Evolutionary conservation across 2,329 filamentous ascomycete genomes (phyloP).

Genomic region (Beauveria rudraprayagi): DNA sequence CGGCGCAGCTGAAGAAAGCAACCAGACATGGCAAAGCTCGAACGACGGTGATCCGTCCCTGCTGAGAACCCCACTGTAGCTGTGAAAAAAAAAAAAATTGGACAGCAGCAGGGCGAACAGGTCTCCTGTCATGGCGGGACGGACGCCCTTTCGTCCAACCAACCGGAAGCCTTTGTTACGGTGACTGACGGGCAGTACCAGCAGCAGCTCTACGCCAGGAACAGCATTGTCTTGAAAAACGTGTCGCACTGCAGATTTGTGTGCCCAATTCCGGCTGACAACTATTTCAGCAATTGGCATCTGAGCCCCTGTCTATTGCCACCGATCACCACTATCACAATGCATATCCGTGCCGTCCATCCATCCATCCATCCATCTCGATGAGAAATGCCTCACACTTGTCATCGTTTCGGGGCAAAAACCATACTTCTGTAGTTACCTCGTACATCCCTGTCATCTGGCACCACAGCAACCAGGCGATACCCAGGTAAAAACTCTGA

Average conservation of each 20-base stretch:
- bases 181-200: no score
- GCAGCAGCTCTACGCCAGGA: background rate
- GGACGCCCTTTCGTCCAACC: background rate
- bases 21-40: background rate
- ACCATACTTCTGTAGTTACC: no score
- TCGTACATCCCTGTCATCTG: no score
- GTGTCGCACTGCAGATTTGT: background rate
- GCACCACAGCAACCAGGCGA: background rate
- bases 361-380: background rate
- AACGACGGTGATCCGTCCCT: background rate
- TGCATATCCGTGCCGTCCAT: background rate
- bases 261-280: background rate
- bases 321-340: background rate
- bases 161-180: background rate
- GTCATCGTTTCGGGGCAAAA: background rate
- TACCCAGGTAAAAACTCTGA: background rate
- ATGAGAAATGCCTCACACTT: constrained; percentile 3
- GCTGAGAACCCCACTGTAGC: no score
- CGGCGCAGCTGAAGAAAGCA: background rate
- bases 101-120: background rate
- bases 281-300: background rate
- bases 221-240: background rate
- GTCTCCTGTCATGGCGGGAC: background rate
- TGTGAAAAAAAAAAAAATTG: background rate
- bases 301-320: background rate